These are phyloP conservation scores for Aspergillus japonicus DNA, from an alignment of 2,329 filamentous ascomycete genomes.

Conservation along the genomic window DNA sequence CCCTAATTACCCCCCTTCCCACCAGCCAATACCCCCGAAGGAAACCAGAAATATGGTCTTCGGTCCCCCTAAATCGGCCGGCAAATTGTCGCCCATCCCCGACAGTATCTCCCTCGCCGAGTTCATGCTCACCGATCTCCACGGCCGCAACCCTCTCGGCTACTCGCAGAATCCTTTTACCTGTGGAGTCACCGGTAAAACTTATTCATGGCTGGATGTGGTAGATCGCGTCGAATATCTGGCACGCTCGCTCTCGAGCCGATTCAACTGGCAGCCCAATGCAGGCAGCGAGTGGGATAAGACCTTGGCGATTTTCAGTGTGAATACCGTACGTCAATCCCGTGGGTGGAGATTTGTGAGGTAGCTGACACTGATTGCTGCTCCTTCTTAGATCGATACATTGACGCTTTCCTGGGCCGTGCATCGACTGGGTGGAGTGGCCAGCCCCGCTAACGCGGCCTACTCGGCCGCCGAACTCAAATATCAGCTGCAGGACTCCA, in stretches of 20 bases:
- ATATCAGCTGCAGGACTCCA: conserved; percentile 69
- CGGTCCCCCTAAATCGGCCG: conserved; percentile 40
- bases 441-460: conserved; percentile 72
- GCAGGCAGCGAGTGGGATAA: conserved; percentile 78
- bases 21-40: background rate
- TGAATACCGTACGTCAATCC: conserved; percentile 65
- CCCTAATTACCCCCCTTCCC: background rate
- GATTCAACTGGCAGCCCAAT: conserved; percentile 69
- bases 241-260: conserved; percentile 66
- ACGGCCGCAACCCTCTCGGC: conserved; percentile 64
- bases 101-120: conserved; percentile 73
- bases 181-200: conserved; percentile 70
- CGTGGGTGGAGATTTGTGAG: too few relatives aligned
- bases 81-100: conserved; percentile 57
- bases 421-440: conserved; percentile 71
- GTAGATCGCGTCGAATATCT: conserved; percentile 65
- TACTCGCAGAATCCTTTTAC: conserved; percentile 70
- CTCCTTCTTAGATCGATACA: conserved; percentile 64
- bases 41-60: conserved; percentile 46
- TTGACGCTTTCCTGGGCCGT: conserved; percentile 70
- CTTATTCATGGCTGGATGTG: conserved; percentile 63
- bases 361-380: background rate
- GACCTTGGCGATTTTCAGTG: conserved; percentile 71
- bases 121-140: conserved; percentile 71
- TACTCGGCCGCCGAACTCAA: conserved; percentile 69